Evolutionary conservation across 2,329 filamentous ascomycete genomes (phyloP), one percentile per base, ranked within the genome.

Genomic region (Microdochium trichocladiopsis): DNA sequence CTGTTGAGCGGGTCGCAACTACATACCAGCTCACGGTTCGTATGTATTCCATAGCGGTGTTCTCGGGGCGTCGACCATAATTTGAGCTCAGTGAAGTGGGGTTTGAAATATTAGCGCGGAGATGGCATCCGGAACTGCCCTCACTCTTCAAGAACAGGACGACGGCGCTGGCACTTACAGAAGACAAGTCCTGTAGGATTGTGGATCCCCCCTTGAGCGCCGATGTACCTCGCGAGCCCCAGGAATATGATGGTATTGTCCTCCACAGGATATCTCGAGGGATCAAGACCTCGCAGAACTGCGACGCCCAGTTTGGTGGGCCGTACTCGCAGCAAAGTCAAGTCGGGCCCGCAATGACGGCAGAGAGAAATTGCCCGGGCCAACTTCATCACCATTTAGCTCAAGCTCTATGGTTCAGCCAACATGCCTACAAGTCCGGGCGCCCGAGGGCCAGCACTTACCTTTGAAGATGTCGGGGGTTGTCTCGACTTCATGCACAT

Each of bases 181-280:
- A 79, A 56, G 59, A 78, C 70, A 33, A 72, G 71, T 11, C 75
- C 75, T 45, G 70, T 72, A n/a, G 67, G 66, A 52, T 73, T 72
- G 52, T 82, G 78, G 2, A 74, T 57, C 2, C 78, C 78, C 37
- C 80, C 72, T 48, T 75, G 69, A 36, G 77, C 71, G 2, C 76
- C 82, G 49, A 86, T 72, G 58, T 84, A 75, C 51, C 72, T 75
- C 1, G 80, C 72, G 11, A 86, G 64, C 1, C 78, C 82, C 4
- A 83, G 70, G 57, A 80, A 84, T 45, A 83, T 68, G 4, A 75
- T 69, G 16, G 79, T 64, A 50, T 78, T 79, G 50, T 85, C 79
- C 55, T 82, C 75, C 23, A 71, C 66, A 2, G 73, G 72, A 61
- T 79, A 78, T 2, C 62, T 66, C 2, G 65, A 59, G 1, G 75